Evolutionary conservation across 371 early-diverging fungal species (phyloP).

Genomic region (Mortierella sp.): DNA sequence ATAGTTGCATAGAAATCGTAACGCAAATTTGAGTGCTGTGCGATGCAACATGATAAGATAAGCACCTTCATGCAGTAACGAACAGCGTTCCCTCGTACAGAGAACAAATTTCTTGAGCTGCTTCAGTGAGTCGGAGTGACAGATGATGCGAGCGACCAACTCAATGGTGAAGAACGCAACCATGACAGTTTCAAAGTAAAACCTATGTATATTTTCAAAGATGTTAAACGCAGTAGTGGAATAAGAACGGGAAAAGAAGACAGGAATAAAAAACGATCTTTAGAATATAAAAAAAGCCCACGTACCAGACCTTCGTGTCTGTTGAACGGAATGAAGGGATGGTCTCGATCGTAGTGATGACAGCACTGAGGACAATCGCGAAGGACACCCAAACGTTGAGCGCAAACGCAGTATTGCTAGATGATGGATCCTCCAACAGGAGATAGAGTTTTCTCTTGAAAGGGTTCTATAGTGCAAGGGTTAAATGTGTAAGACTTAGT

Average conservation of each 20-base stretch:
- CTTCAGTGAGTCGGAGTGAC: conserved; percentile 72
- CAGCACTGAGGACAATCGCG: conserved; percentile 79
- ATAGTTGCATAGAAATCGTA: not conserved
- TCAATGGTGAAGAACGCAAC: conserved; percentile 84
- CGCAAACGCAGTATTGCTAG: conserved; percentile 76
- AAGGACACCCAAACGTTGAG: conserved; percentile 80
- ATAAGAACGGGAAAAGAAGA: too few species aligned
- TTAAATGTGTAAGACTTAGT: too few species aligned
- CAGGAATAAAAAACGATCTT: too few species aligned
- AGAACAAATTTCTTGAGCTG: conserved; percentile 63
- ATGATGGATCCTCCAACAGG: conserved; percentile 77
- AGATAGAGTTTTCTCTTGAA: conserved; percentile 76
- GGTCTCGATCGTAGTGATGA: conserved; percentile 86
- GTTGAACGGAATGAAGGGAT: conserved; percentile 80
- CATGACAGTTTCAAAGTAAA: conserved; percentile 78
- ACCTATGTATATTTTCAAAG: too few species aligned
- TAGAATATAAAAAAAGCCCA: not conserved
- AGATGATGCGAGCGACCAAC: conserved; percentile 74
- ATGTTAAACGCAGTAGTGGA: too few species aligned
- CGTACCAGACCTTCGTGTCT: conserved; percentile 71
- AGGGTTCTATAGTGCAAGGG: conserved; percentile 27
- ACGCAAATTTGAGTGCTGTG: too few species aligned
- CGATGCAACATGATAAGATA: not conserved
- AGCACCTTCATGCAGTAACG: too few species aligned
- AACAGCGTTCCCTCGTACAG: too few species aligned